Evolutionary conservation across 768 basidiomycete genomes (phyloP).

Genomic region (Hericium alpestre): DNA sequence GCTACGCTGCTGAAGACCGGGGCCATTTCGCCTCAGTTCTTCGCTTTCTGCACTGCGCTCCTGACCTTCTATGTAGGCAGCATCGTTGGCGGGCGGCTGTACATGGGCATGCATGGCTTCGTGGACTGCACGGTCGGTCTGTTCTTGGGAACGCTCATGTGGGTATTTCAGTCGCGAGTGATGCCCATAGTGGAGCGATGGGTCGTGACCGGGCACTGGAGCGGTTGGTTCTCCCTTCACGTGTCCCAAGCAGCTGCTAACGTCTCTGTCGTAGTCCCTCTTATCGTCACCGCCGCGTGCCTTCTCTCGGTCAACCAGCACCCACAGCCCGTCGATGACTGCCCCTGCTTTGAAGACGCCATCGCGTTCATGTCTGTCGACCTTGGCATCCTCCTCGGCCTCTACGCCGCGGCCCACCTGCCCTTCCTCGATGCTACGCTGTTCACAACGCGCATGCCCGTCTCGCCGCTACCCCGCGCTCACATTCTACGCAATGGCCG

Average conservation of each 20-base stretch:
- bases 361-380: slow-evolving; percentile 86
- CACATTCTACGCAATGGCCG: slow-evolving; percentile 28
- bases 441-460: slow-evolving; percentile 39
- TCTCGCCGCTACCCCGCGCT: slow-evolving; percentile 31
- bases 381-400: slow-evolving; percentile 57
- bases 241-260: slow-evolving; percentile 2
- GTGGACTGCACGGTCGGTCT: slow-evolving; percentile 60
- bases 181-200: slow-evolving; percentile 32
- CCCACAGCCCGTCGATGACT: slow-evolving; percentile 91
- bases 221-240: slow-evolving; percentile 17
- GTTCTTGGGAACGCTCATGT: slow-evolving; percentile 55
- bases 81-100: slow-evolving; percentile 72
- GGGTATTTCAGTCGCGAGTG: slow-evolving; percentile 32
- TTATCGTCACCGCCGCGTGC: slow-evolving; percentile 49
- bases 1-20: slow-evolving; percentile 35
- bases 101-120: slow-evolving; percentile 85
- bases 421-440: slow-evolving; percentile 24
- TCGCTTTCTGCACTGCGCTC: slow-evolving; percentile 27
- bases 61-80: slow-evolving; percentile 53
- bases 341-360: slow-evolving; percentile 96
- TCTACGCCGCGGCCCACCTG: slow-evolving; percentile 48
- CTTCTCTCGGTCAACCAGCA: slow-evolving; percentile 77
- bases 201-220: slow-evolving; percentile 27
- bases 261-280: slow-evolving; percentile 33
- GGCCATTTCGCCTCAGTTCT: slow-evolving; percentile 36